These are phyloP conservation scores for Komagataella ulmi DNA, from an alignment of 805 yeast species.

Conservation along the genomic window DNA sequence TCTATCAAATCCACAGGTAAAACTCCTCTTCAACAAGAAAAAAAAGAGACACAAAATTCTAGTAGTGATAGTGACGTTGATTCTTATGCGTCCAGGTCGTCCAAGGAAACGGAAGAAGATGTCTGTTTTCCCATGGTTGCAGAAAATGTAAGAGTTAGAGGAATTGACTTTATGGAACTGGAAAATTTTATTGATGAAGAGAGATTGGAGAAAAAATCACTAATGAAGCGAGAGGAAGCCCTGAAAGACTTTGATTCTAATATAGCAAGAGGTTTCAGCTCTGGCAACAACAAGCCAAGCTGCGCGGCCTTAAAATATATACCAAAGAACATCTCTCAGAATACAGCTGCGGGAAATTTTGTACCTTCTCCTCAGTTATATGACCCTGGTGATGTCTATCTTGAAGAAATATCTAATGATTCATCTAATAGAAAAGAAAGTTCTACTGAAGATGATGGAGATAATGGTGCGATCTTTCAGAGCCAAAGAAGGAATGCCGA, in stretches of 20 bases:
- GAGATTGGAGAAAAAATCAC: constrained; percentile 31
- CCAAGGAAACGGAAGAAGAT: constrained; percentile 93
- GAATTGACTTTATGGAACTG: constrained; percentile 84
- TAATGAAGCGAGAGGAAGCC: constrained; percentile 18
- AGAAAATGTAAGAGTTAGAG: constrained; percentile 45
- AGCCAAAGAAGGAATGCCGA: constrained; percentile 3
- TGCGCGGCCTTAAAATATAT: constrained; percentile 51
- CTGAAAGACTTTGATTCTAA: constrained; percentile 9
- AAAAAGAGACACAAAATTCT: constrained; percentile 61
- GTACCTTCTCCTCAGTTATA: constrained; percentile 4
- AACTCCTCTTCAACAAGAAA: constrained; percentile 78
- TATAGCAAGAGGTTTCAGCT: constrained; percentile 44
- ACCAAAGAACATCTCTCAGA: constrained; percentile 57
- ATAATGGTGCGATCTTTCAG: constrained; percentile 25
- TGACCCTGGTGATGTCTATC: not conserved
- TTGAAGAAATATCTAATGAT: constrained; percentile 4
- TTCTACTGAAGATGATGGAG: constrained; percentile 5
- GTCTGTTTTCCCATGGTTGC: constrained; percentile 91
- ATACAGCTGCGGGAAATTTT: constrained; percentile 27
- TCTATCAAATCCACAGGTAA: constrained; percentile 80
- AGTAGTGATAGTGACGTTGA: constrained; percentile 29
- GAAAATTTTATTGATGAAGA: constrained; percentile 67
- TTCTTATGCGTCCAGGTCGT: constrained; percentile 62
- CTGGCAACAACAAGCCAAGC: constrained; percentile 23
- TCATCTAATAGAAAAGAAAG: constrained; percentile 2